Percentiles rank a stretch among this genome's conserved stretches.
phyloP scores from a whole-genome alignment of 208 protist species.

The Jaenimonas drosophilae region DNA sequence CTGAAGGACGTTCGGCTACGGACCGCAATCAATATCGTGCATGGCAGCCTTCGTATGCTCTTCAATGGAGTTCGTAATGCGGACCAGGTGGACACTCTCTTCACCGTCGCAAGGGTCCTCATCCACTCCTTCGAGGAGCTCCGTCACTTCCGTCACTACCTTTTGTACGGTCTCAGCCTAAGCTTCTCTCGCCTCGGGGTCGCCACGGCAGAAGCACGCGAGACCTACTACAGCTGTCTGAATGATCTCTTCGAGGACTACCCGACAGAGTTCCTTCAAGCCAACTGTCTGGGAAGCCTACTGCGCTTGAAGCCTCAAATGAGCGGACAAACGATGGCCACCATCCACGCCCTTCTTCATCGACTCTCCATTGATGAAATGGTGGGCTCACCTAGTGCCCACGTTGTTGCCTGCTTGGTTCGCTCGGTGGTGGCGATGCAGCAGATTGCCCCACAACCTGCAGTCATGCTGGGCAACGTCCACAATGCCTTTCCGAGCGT shows the following conservation, averaged over 20 bases:
- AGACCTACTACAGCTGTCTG: slow-evolving; percentile 43
- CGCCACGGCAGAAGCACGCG: slow-evolving; percentile 29
- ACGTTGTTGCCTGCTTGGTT: slow-evolving; percentile 40
- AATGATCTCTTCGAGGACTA: slow-evolving; percentile 51
- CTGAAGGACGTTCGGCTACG: slow-evolving; percentile 23
- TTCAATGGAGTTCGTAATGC: slow-evolving; percentile 13
- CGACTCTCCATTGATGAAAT: slow-evolving; percentile 25
- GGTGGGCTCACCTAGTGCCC: slow-evolving; percentile 24
- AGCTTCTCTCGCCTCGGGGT: slow-evolving; percentile 17
- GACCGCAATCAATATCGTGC: slow-evolving; percentile 16
- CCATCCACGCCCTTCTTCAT: slow-evolving; percentile 56
- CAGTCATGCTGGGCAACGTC: slow-evolving; percentile 29
- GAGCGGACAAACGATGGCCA: slow-evolving; percentile 44
- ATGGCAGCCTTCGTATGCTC: slow-evolving; percentile 37
- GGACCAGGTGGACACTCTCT: slow-evolving; percentile 34
- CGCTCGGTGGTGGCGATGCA: slow-evolving; percentile 56
- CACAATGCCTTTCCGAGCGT: slow-evolving; percentile 46
- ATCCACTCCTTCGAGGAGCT: slow-evolving; percentile 25
- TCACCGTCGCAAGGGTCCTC: slow-evolving; percentile 41
- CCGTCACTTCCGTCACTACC: slow-evolving; percentile 28
- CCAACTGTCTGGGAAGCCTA: slow-evolving; percentile 25
- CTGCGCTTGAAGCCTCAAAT: slow-evolving; percentile 37
- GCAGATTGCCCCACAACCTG: slow-evolving; percentile 19
- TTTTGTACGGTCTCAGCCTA: slow-evolving; percentile 64
- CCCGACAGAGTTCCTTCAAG: slow-evolving; percentile 21